Base-by-base conservation (phyloP, 352 stramenopile species). In the Aphanomyces astaci region DNA sequence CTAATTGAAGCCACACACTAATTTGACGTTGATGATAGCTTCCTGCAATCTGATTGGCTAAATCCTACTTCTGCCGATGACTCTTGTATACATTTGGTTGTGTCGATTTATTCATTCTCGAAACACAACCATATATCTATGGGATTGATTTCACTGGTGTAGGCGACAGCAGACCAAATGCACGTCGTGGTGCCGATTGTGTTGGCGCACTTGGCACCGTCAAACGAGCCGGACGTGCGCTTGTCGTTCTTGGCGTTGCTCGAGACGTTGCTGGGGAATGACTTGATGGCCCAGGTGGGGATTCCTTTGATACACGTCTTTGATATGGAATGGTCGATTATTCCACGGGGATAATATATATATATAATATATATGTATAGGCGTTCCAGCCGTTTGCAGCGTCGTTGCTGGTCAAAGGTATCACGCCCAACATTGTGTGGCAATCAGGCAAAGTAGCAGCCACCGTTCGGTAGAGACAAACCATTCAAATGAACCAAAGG, bases 361-460 rank as follows among this genome's bases (percentile, higher is more conserved):
- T 33, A 13, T 19, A n/a, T 32, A n/a, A 10, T 10, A 62, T 45
- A n/a, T 46, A 0, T 48, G 13, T 25, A 4, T 48, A 94, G 86
- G 68, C 81, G 0, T 88, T 94, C 55, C 77, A 82, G 59, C 74
- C 79, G 15, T 92, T 84, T 65, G 87, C 75, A 48, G 74, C 73
- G 15, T 13, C 66, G 25, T 60, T 95, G 24, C 63, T 97, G 25
- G 72, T 89, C 40, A 86, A 92, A 52, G 77, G 79, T 48, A 89
- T 97, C 45, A 83, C 92, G 25, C 88, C 90, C 11, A 97, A 96
- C 75, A 89, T 96, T 36, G 86, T 95, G 27, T 97, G 90, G 88
- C 82, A 83, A 65, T 89, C 82, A 25, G 90, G 88, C 22, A 81
- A 87, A 46, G 86, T 96, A 19, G 87, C 89, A 46, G 83, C 86